A percentile compares a stretch with the other conserved stretches of the same genome.
Evolutionary conservation across 495 filamentous ascomycete species (phyloP).

Genomic region (Tuber umbilicatum): DNA sequence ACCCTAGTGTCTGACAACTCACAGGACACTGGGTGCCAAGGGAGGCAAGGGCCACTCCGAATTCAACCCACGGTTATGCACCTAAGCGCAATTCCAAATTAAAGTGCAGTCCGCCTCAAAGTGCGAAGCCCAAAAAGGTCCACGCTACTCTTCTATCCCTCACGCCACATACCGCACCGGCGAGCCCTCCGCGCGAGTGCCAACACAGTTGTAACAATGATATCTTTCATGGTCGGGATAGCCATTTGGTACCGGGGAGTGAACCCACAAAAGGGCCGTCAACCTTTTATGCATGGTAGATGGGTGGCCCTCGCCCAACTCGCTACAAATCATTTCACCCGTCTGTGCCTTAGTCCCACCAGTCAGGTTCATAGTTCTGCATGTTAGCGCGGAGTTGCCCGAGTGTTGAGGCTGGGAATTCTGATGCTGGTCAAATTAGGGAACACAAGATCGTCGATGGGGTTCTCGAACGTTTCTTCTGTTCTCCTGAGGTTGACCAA

Average conservation of each 20-base stretch:
- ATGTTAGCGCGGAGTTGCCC: neutral
- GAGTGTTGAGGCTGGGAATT: neutral
- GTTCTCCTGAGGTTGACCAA: neutral
- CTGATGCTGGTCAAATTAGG: neutral
- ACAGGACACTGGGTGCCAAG: neutral
- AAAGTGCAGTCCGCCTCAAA: neutral
- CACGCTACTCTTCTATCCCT: neutral
- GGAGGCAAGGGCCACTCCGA: neutral
- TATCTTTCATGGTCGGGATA: neutral
- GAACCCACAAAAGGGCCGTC: neutral
- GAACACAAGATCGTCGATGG: slow-evolving; percentile 1
- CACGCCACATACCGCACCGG: too few relatives aligned
- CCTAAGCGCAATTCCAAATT: neutral
- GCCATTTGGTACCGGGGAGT: neutral
- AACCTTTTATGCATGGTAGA: neutral
- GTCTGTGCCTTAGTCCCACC: neutral
- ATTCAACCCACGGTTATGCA: neutral
- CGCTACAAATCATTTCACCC: neutral
- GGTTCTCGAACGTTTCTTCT: neutral
- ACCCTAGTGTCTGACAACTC: neutral
- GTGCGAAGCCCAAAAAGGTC: neutral
- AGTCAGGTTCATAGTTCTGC: neutral
- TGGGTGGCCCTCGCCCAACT: neutral
- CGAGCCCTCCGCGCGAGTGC: neutral
- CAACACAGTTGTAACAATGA: neutral